Percentiles rank a stretch among this genome's conserved stretches.
These are phyloP conservation scores for Lignosus rhinocerotis DNA, from an alignment of 1,284 basidiomycete species.

Conservation along the genomic window DNA sequence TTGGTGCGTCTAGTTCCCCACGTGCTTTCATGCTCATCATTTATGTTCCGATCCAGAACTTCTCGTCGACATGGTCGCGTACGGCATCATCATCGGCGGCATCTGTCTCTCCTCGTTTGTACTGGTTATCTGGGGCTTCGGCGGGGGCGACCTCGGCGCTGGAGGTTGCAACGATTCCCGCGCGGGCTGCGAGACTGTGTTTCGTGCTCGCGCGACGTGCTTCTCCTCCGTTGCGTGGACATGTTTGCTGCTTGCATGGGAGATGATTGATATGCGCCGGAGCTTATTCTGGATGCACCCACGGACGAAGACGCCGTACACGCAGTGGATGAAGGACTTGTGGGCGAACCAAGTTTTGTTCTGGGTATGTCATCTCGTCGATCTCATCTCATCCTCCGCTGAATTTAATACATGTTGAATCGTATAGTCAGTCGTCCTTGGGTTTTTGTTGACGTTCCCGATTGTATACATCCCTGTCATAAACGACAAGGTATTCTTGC, in stretches of 20 bases:
- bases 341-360: slow-evolving; percentile 55
- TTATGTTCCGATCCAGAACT: slow-evolving; percentile 36
- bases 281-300: slow-evolving; percentile 40
- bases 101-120: slow-evolving; percentile 54
- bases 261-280: slow-evolving; percentile 36
- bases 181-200: slow-evolving; percentile 44
- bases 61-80: slow-evolving; percentile 58
- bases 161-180: slow-evolving; percentile 49
- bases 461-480: slow-evolving; percentile 51
- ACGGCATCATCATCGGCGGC: slow-evolving; percentile 65
- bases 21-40: neutral
- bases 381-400: neutral
- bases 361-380: slow-evolving; percentile 29
- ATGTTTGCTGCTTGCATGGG: slow-evolving; percentile 43
- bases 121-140: slow-evolving; percentile 55
- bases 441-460: slow-evolving; percentile 50
- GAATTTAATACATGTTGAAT: neutral
- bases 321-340: slow-evolving; percentile 38
- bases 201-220: slow-evolving; percentile 53
- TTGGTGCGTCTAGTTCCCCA: neutral
- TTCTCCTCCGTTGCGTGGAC: slow-evolving; percentile 56
- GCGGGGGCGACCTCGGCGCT: slow-evolving; percentile 46
- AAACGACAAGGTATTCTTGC: slow-evolving; percentile 45
- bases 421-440: slow-evolving; percentile 39
- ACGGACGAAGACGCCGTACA: slow-evolving; percentile 40